Evolutionary conservation across 139 green algal species (phyloP).

Genomic region (Picochlorum costavermella): DNA sequence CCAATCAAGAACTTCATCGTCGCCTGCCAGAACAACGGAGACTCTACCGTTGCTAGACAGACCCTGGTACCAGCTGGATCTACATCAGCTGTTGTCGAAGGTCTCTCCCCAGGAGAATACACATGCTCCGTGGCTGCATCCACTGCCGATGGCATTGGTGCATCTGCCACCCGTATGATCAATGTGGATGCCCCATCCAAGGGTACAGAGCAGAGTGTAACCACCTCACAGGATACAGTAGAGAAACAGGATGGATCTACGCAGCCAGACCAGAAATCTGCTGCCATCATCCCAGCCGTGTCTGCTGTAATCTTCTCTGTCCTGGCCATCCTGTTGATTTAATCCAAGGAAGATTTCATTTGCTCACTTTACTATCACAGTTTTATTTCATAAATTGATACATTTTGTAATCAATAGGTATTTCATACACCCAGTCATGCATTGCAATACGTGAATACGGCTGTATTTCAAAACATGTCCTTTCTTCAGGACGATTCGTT

Average conservation of each 20-base stretch:
- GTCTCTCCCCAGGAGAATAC: slow-evolving; percentile 9
- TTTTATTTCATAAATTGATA: too few species aligned
- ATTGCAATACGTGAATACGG: too few species aligned
- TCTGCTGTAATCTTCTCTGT: too few species aligned
- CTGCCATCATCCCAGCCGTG: too few species aligned
- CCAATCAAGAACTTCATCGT: slow-evolving; percentile 6
- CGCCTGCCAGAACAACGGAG: slow-evolving; percentile 2
- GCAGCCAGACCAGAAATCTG: too few species aligned
- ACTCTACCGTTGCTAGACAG: neutral
- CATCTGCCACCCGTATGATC: slow-evolving; percentile 3
- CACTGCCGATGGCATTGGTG: slow-evolving; percentile 4
- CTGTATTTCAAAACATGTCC: too few species aligned
- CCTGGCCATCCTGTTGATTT: too few species aligned
- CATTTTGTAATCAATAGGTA: too few species aligned
- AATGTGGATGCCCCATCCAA: neutral
- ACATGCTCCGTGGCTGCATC: slow-evolving; percentile 11
- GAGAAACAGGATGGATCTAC: neutral
- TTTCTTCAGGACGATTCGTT: too few species aligned
- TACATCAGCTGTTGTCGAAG: neutral
- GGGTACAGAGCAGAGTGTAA: slow-evolving; percentile 1
- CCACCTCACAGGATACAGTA: neutral
- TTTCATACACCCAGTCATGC: too few species aligned
- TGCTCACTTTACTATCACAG: too few species aligned
- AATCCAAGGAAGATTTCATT: too few species aligned
- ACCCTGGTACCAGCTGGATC: slow-evolving; percentile 2